Conservation (phyloP, 2,329 filamentous ascomycete species). For the Knufia fluminis region DNA sequence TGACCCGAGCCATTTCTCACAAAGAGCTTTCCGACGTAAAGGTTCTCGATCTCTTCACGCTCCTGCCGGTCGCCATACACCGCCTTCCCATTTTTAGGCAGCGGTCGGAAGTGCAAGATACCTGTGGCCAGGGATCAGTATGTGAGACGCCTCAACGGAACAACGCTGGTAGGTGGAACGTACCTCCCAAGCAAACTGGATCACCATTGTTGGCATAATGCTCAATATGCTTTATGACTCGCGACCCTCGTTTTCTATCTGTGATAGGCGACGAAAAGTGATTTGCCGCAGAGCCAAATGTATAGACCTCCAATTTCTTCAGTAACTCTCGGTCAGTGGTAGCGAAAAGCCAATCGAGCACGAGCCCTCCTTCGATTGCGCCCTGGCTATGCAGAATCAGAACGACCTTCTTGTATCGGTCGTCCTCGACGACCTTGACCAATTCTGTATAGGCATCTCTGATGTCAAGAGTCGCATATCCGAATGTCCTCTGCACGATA, state of each 20-base stretch:
- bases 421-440: slow-evolving; percentile 53
- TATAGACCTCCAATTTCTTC: slow-evolving; percentile 62
- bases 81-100: not conserved
- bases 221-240: slow-evolving; percentile 61
- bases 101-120: slow-evolving; percentile 47
- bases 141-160: no score
- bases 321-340: slow-evolving; percentile 59
- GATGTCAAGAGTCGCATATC: slow-evolving; percentile 61
- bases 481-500: slow-evolving; percentile 64
- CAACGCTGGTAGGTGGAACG: no score
- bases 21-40: slow-evolving; percentile 43
- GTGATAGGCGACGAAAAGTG: slow-evolving; percentile 78
- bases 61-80: not conserved
- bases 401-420: slow-evolving; percentile 54
- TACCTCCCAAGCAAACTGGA: slow-evolving; percentile 61
- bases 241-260: slow-evolving; percentile 28
- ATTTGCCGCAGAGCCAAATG: slow-evolving; percentile 69
- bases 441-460: slow-evolving; percentile 50
- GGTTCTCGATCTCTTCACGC: slow-evolving; percentile 29
- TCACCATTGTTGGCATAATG: slow-evolving; percentile 70
- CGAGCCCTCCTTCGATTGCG: slow-evolving; percentile 61
- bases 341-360: slow-evolving; percentile 67
- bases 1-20: slow-evolving; percentile 34
- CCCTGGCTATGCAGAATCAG: slow-evolving; percentile 71
- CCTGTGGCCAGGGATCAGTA: no score